phyloP scores from a whole-genome alignment of 2,329 filamentous ascomycete genomes.

The Immersiporthe knoxdaviesiana region DNA sequence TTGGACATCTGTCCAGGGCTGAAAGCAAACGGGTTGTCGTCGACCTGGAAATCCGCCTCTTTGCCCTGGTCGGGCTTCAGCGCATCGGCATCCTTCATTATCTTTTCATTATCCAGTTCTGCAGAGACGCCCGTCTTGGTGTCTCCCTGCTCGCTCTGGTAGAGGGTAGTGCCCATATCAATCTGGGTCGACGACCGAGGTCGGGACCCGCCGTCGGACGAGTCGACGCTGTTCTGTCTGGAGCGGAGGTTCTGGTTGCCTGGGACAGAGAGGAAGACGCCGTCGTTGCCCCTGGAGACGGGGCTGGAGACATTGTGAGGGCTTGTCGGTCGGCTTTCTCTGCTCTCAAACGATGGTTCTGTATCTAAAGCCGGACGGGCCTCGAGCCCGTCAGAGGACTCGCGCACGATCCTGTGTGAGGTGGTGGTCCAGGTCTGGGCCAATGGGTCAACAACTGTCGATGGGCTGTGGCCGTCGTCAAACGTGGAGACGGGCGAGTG shows the following conservation, averaged over 20 bases:
- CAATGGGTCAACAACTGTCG: constrained; percentile 41
- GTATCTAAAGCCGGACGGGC: constrained; percentile 51
- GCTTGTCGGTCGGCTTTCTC: constrained; percentile 69
- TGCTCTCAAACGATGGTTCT: constrained; percentile 66
- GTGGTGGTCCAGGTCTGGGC: constrained; percentile 35
- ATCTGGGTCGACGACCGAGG: constrained; percentile 63
- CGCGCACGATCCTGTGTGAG: constrained; percentile 36
- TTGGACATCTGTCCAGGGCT: constrained; percentile 83
- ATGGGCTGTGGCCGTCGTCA: constrained; percentile 47
- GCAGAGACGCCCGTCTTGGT: constrained; percentile 38
- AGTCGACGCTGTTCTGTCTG: constrained; percentile 71
- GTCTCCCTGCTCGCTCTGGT: constrained; percentile 44
- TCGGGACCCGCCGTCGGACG: constrained; percentile 61
- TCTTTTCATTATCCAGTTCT: constrained; percentile 52
- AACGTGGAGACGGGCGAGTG: constrained; percentile 42
- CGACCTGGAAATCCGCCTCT: constrained; percentile 74
- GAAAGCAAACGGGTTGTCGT: constrained; percentile 84
- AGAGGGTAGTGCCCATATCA: constrained; percentile 59
- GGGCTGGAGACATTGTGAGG: constrained; percentile 72
- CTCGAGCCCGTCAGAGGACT: constrained; percentile 33
- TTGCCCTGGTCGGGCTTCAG: constrained; percentile 76
- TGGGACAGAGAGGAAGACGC: constrained; percentile 66
- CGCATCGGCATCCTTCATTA: constrained; percentile 69
- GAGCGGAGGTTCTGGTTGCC: constrained; percentile 54
- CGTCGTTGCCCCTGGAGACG: constrained; percentile 52